Base-by-base conservation (phyloP, 2,329 filamentous ascomycete species). In the Diaporthe humulicola region DNA sequence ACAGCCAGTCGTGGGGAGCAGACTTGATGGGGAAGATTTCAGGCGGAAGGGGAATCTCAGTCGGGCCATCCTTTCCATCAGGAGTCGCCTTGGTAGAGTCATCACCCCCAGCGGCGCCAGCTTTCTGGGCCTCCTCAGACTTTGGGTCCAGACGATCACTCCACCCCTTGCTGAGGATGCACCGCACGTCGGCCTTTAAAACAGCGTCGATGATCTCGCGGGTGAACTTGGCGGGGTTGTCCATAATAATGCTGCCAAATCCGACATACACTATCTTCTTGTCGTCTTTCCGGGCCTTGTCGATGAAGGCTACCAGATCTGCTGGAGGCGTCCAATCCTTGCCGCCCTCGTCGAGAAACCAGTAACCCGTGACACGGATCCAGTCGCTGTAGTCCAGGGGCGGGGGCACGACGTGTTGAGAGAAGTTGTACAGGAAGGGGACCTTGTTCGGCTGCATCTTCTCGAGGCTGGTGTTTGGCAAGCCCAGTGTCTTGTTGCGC, bases 361-460 rank as follows among this genome's bases (percentile, higher is more conserved):
- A 99, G 85, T 99, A 98, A 0, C 97, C 97, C 0, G 97, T 98
- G 10, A 98, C 95, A 57, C 95, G 92, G 82, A 99, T 97, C 97
- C 97, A 99, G 83, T 98, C 97, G 56, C 95, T 96, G 85, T 96
- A 99, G 85, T 99, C 97, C 2, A 98, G 88, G 22, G 97, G 97
- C 38, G 96, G 96, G 2, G 94, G 92, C n/a, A 99, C 97, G 17
- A 99, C 97, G 15, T 92, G 94, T 0, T 96, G 95, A 73, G 95
- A 98, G 83, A 98, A 98, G 84, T 98, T 98, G 87, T 99, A 99
- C 60, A 99, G 85, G 84, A 99, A 99, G 0, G 97, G 97, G n/a
- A 98, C 95, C 82, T 98, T 97, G 86, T 98, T 98, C 2, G 94
- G 93, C 84, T 98, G 95, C 91, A 99, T 91, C 85, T 96, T 98